Evolutionary conservation across 768 basidiomycete genomes (phyloP).

Genomic region (Pleurotus eryngii): DNA sequence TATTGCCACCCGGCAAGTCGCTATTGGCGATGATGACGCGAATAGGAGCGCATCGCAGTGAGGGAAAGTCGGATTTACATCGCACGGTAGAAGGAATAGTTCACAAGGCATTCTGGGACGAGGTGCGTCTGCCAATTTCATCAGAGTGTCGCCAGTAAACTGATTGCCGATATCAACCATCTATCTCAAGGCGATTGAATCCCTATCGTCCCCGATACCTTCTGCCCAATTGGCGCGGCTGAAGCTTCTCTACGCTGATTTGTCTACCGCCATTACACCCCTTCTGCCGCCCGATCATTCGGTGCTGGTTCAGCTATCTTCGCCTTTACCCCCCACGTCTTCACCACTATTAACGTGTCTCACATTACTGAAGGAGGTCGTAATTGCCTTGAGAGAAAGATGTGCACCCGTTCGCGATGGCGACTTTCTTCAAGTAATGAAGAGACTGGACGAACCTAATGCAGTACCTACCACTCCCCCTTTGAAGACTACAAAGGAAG

Average conservation of each 20-base stretch:
- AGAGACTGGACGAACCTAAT: slow-evolving; percentile 19
- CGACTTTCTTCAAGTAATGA: slow-evolving; percentile 43
- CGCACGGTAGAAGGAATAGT: slow-evolving; percentile 49
- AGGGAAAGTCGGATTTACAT: slow-evolving; percentile 19
- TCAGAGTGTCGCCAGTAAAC: not conserved
- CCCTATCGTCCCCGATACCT: slow-evolving; percentile 56
- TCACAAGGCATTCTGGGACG: slow-evolving; percentile 72
- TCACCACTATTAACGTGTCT: slow-evolving; percentile 60
- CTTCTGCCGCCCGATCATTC: slow-evolving; percentile 57
- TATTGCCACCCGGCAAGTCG: slow-evolving; percentile 73
- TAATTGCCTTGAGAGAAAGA: slow-evolving; percentile 50
- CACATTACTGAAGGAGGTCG: slow-evolving; percentile 51
- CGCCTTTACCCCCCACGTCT: slow-evolving; percentile 64
- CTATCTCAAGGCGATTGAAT: slow-evolving; percentile 44
- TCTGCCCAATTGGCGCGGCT: slow-evolving; percentile 58
- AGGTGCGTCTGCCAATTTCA: slow-evolving; percentile 40
- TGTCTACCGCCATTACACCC: slow-evolving; percentile 45
- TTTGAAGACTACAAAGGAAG: slow-evolving; percentile 12
- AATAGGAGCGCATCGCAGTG: slow-evolving; percentile 19
- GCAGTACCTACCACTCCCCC: slow-evolving; percentile 6
- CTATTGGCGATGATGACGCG: slow-evolving; percentile 58
- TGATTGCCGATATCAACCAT: not conserved
- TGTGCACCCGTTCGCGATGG: slow-evolving; percentile 67
- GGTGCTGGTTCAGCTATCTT: slow-evolving; percentile 47
- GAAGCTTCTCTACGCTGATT: slow-evolving; percentile 51